Base-by-base conservation (phyloP, 495 filamentous ascomycete genomes). In the Chaetomium tenue region DNA sequence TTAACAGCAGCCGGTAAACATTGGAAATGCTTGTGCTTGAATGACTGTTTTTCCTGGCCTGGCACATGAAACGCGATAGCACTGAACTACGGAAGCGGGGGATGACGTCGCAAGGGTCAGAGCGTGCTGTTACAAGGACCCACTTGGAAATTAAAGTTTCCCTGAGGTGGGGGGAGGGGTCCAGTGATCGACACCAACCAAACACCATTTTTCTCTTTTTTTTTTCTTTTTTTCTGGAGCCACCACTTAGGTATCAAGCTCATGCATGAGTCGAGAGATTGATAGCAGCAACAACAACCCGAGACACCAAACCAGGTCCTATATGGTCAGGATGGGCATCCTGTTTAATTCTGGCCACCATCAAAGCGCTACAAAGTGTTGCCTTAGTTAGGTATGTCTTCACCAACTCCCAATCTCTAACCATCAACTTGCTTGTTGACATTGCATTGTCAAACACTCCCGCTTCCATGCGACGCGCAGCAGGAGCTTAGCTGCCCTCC, bases 81-180 rank as follows among this genome's bases (percentile, higher is more conserved):
- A 46, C 22, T 16, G 20, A 6, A 44, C 56, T 11, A 11, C 9
- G 13, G 2, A 25, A 44, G 23, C 20, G 8, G 56, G 22, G 56
- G 39, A 44, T 58, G 56, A 58, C 56, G 56, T 58, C 56, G 56
- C 46, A 20, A 20, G 46, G 46, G n/a, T 50, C n/a, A 50, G 46
- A 6, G 46, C 46, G 46, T 8, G 44, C 18, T n/a, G 16, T 9
- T 11, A 15, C 8, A 12, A 47, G 9, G 46, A 20, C 46, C 46
- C 46, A 20, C 46, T 15, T 50, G 44, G n/a, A 50, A 50, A 50
- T 23, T 50, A 22, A 50, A 50, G 46, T 20, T 50, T 50, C n/a
- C n/a, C 6, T 47, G 44, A 15, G 46, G 46, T 50, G 8, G 3
- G 16, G 5, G 40, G 40, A 44, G 16, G 40, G 40, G 11, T 18